Evolutionary conservation across 345 rosid genomes (phyloP), one percentile per base, ranked within the genome.

Genomic region (Hypericum androsaemum): DNA sequence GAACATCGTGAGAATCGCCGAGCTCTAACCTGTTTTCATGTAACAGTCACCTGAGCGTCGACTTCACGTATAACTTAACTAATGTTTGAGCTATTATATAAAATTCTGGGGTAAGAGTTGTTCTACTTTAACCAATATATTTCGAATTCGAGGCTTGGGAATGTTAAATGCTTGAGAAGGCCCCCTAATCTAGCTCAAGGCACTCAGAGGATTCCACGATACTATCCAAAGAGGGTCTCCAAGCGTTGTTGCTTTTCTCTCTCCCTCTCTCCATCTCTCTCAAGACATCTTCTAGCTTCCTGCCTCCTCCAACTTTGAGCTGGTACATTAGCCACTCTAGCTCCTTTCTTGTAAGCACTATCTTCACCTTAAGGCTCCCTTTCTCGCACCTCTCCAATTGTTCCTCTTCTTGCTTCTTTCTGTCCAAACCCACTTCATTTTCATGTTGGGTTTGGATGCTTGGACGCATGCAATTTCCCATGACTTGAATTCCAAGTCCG

Each of bases 201-300:
- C 16, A 47, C 57, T 80, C 80, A 56, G 81, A 77, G 51, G 63
- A 57, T 41, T 81, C 89, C 53, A 12, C 58, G 59, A 89, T 83
- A 13, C 80, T 79, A 13, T 76, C 88, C 57, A 89, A 64, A 32
- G 85, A 79, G 3, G 97, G 95, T 52, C 61, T 80, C 97, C 95
- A 85, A 22, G 58, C 47, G n/a, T 53, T 49, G 15, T 15, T 53
- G 39, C 36, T 50, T 35, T 12, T 39, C 54, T 56, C 68, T 43
- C 67, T 77, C 57, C 37, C 72, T 67, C 56, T 57, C 54, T 0
- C 54, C 64, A 28, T 55, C 56, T 64, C 69, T 56, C 62, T 50
- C 65, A 80, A 38, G 53, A 74, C 64, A 73, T 73, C 78, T 59
- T 74, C 69, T 9, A 65, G 40, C 62, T 69, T 64, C 71, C 47